phyloP scores from a whole-genome alignment of 2,329 filamentous ascomycete genomes.

The Arachnomyces sp. region DNA sequence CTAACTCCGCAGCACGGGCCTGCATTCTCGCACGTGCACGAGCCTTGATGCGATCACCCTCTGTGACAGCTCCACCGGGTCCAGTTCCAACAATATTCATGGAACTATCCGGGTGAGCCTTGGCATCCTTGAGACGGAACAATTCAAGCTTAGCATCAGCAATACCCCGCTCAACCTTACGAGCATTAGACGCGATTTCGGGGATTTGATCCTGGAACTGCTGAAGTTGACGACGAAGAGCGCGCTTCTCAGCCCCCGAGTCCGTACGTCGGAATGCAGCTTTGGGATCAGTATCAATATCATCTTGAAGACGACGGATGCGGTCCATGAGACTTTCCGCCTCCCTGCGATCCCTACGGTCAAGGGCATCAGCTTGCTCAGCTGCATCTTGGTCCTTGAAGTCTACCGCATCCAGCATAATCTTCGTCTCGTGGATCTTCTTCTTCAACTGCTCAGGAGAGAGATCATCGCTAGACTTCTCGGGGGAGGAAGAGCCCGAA shows the following conservation, averaged over 20 bases:
- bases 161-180: conserved; percentile 83
- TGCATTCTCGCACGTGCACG: conserved; percentile 98
- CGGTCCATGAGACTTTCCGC: conserved; percentile 90
- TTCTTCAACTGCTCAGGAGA: conserved; percentile 82
- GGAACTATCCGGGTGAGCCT: conserved; percentile 75
- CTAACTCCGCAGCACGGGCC: conserved; percentile 84
- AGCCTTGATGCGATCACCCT: conserved; percentile 89
- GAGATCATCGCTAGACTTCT: conserved; percentile 66
- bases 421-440: conserved; percentile 86
- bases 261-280: conserved; percentile 61
- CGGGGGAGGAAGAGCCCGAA: conserved; percentile 57
- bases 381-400: conserved; percentile 84
- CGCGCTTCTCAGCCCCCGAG: conserved; percentile 77
- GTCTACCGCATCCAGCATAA: conserved; percentile 90
- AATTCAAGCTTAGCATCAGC: conserved; percentile 85
- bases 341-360: conserved; percentile 81
- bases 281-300: conserved; percentile 87
- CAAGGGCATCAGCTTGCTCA: conserved; percentile 86
- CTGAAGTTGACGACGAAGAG: conserved; percentile 83
- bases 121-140: conserved; percentile 88
- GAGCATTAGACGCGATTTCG: conserved; percentile 82
- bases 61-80: conserved; percentile 80
- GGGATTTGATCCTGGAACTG: conserved; percentile 81
- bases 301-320: conserved; percentile 83
- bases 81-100: conserved; percentile 82